These are phyloP conservation scores for Ceratobasidium sp. DNA, from an alignment of 1,284 basidiomycete species.

Conservation along the genomic window DNA sequence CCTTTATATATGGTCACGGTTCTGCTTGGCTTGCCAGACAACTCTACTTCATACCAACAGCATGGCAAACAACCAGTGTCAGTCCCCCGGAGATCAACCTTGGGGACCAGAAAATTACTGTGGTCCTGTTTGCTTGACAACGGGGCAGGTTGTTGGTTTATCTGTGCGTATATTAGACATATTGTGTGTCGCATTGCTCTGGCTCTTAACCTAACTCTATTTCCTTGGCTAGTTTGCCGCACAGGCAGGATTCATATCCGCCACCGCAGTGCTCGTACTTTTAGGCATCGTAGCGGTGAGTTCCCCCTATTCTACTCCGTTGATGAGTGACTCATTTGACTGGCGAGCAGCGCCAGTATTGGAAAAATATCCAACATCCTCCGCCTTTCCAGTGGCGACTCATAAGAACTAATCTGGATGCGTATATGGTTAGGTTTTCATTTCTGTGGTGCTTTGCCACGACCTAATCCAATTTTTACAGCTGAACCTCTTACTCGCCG, in stretches of 20 bases:
- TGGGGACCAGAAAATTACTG: neutral
- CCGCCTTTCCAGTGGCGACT: constrained; percentile 14
- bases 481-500: constrained; percentile 46
- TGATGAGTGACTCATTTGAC: neutral
- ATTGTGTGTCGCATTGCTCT: too few relatives aligned
- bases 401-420: constrained; percentile 41
- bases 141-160: constrained; percentile 28
- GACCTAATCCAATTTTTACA: constrained; percentile 16
- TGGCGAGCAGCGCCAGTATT: neutral
- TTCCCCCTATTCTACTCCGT: neutral
- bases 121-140: neutral
- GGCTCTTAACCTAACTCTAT: neutral
- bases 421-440: constrained; percentile 28
- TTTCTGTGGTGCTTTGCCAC: neutral
- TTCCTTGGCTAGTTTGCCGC: constrained; percentile 37
- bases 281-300: constrained; percentile 15
- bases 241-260: constrained; percentile 43
- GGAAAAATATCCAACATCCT: neutral
- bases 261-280: constrained; percentile 35
- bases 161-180: constrained; percentile 8
- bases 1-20: too few relatives aligned
- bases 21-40: neutral
- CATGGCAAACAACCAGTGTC: neutral
- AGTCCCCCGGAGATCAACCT: too few relatives aligned
- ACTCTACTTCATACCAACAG: neutral